Percentiles rank a stretch among this genome's conserved stretches.
These are phyloP conservation scores for Boeremia exigua DNA, from an alignment of 2,329 filamentous ascomycete species.

Conservation along the genomic window DNA sequence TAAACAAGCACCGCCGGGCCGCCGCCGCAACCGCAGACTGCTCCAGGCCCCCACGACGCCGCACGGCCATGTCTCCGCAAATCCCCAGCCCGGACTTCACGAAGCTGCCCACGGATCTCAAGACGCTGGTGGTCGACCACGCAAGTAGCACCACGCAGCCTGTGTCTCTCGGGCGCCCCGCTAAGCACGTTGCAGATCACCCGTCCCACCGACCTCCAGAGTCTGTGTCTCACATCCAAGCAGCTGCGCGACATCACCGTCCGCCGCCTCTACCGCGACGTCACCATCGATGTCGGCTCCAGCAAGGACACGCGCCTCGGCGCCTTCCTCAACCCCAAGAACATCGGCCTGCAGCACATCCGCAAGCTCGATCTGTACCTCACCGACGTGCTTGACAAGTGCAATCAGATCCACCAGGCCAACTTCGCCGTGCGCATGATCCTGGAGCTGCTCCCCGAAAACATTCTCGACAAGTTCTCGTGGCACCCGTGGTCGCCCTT, in stretches of 20 bases:
- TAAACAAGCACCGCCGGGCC: neutral
- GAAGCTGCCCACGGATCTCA: slow-evolving; percentile 47
- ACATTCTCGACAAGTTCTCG: slow-evolving; percentile 57
- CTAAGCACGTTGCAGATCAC: slow-evolving; percentile 41
- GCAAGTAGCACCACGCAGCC: slow-evolving; percentile 30
- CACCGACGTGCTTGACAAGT: slow-evolving; percentile 52
- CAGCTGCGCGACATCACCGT: slow-evolving; percentile 55
- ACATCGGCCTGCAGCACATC: slow-evolving; percentile 56
- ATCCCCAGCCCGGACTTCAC: slow-evolving; percentile 28
- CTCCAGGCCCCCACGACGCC: neutral
- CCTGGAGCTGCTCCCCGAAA: slow-evolving; percentile 56
- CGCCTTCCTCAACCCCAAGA: slow-evolving; percentile 54
- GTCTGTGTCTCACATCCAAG: slow-evolving; percentile 55
- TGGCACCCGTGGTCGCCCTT: slow-evolving; percentile 59
- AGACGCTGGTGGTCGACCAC: slow-evolving; percentile 49
- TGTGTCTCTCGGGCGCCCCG: neutral
- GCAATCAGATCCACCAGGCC: slow-evolving; percentile 53
- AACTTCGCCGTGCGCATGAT: slow-evolving; percentile 57
- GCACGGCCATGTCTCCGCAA: slow-evolving; percentile 32
- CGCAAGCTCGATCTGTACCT: slow-evolving; percentile 56
- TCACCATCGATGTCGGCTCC: slow-evolving; percentile 56
- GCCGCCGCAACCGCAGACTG: neutral
- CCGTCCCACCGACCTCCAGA: slow-evolving; percentile 56
- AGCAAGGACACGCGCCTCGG: slow-evolving; percentile 52
- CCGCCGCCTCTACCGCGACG: slow-evolving; percentile 54